phyloP scores from a whole-genome alignment of 2,329 filamentous ascomycete species.

The Xylariaceae sp. region DNA sequence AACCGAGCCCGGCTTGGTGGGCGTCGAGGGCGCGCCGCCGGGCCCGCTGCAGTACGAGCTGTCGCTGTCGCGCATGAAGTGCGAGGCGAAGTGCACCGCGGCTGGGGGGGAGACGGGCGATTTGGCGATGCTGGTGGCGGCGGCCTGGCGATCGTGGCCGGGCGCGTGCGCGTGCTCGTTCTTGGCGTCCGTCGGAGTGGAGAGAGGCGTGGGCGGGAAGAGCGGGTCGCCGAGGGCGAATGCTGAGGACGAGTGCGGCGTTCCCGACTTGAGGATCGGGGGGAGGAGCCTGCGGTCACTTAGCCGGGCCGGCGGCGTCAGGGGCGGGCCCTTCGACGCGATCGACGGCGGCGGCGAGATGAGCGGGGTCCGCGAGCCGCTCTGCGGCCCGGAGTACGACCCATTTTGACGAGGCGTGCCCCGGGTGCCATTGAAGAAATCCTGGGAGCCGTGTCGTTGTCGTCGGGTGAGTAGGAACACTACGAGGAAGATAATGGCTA shows the following conservation, averaged over 20 bases:
- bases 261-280: conserved; percentile 34
- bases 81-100: conserved; percentile 14
- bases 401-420: conserved; percentile 27
- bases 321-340: conserved; percentile 31
- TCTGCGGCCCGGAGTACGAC: conserved; percentile 30
- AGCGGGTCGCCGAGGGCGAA: conserved; percentile 13
- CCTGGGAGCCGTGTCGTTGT: conserved; percentile 23
- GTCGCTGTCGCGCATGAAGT: conserved; percentile 18
- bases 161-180: conserved; percentile 42
- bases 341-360: conserved; percentile 43
- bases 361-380: conserved; percentile 46
- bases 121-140: conserved; percentile 3
- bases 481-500: conserved; percentile 42
- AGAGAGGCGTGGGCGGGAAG: conserved; percentile 44
- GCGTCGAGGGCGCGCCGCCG: conserved; percentile 14
- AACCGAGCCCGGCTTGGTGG: conserved; percentile 28
- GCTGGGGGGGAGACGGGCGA: conserved; percentile 11
- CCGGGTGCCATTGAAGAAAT: conserved; percentile 21
- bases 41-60: conserved; percentile 17
- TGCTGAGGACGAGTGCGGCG: conserved; percentile 17
- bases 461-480: conserved; percentile 43
- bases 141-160: conserved; percentile 35
- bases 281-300: conserved; percentile 50
- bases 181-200: conserved; percentile 31
- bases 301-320: conserved; percentile 52